Evolutionary conservation across 352 stramenopile genomes (phyloP), one percentile per base, ranked within the genome.

Genomic region (Phytopythium boreale): DNA sequence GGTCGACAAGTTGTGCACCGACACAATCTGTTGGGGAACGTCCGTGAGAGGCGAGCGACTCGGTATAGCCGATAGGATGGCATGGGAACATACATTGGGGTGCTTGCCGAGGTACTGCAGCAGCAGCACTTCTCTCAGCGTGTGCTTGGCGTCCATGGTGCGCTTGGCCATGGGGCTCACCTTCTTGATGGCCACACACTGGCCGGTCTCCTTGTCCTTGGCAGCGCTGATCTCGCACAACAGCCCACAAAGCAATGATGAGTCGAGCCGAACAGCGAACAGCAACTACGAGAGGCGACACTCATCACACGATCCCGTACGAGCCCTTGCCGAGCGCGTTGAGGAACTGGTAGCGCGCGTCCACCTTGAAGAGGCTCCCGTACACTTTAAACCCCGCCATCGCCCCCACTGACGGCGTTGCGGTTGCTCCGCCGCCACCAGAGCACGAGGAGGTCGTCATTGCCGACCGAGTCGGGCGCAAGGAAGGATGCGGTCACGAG

Each of bases 101-200:
- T 98, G 94, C 15, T 83, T 79, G n/a, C 87, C 87, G 7, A 98
- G 82, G 46, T 88, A 72, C 41, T 95, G 82, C n/a, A 98, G 63
- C 34, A 98, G 70, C 36, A 92, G 62, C 19, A 98, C 82, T 66
- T 98, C 92, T 11, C 92, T 88, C 2, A 97, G 72, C 26, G 84
- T 96, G 69, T 96, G 82, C 68, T 97, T 97, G 34, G 88, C 89
- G 51, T 97, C 87, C 4, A 77, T 74, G 0, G 78, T 84, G 31
- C 83, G 80, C 50, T 93, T 85, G 8, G 89, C 76, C 88, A 98
- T 98, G 4, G 89, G 89, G 24, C 68, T 85, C 22, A 97, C 87
- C 57, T 96, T 96, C 72, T 98, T 97, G 66, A 98, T 97, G 17
- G 90, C 92, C n/a, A 97, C 74, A 24, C 84, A 82, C 70, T 88